A percentile compares a stretch with the other conserved stretches of the same genome.
These are phyloP conservation scores for Umbilicaria muhlenbergii DNA, from an alignment of 495 filamentous ascomycete genomes.

Conservation along the genomic window DNA sequence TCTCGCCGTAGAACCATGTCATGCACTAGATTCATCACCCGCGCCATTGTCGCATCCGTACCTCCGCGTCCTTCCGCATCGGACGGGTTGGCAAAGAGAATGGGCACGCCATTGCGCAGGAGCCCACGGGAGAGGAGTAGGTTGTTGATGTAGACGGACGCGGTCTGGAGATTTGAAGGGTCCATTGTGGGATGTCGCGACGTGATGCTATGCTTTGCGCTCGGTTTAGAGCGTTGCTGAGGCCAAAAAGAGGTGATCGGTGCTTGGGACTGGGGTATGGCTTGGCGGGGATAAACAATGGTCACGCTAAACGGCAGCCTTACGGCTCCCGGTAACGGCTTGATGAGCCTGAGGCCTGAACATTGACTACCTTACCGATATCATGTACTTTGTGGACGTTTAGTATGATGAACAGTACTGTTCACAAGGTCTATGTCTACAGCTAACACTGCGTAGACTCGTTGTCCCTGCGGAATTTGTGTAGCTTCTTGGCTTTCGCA, in stretches of 20 bases:
- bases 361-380: too few relatives aligned
- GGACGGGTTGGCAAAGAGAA: conserved; percentile 71
- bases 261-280: not conserved
- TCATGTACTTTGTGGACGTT: too few relatives aligned
- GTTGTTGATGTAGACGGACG: conserved; percentile 93
- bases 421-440: too few relatives aligned
- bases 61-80: conserved; percentile 43
- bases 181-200: conserved; percentile 37
- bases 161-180: conserved; percentile 63
- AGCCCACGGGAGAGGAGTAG: conserved; percentile 80
- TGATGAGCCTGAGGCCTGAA: too few relatives aligned
- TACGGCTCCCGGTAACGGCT: too few relatives aligned
- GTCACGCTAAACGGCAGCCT: not conserved
- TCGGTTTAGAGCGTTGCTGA: too few relatives aligned
- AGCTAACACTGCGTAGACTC: too few relatives aligned
- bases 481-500: too few relatives aligned
- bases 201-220: too few relatives aligned
- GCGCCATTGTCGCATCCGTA: conserved; percentile 56
- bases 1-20: conserved; percentile 76
- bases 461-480: too few relatives aligned
- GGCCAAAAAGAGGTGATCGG: too few relatives aligned
- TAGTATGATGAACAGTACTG: too few relatives aligned
- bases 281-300: not conserved
- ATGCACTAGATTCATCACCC: conserved; percentile 83
- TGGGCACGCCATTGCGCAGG: conserved; percentile 63